phyloP scores from a whole-genome alignment of 2,329 filamentous ascomycete genomes.

The Phaeosphaeriaceae sp. region DNA sequence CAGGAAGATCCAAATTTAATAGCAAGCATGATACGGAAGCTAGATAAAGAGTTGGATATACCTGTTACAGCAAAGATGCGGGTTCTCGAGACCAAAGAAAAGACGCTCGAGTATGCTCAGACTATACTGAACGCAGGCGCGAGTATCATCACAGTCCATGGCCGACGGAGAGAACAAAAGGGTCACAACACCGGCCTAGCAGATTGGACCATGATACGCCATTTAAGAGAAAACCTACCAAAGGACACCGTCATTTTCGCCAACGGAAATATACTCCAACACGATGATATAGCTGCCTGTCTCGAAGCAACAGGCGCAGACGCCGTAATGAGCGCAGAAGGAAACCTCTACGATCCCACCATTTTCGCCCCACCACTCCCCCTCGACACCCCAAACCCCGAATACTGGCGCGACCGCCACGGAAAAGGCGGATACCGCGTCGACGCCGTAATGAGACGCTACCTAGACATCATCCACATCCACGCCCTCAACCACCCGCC shows the following conservation, averaged over 20 bases:
- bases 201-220: slow-evolving; percentile 86
- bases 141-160: slow-evolving; percentile 92
- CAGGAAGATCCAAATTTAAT: slow-evolving; percentile 92
- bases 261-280: slow-evolving; percentile 90
- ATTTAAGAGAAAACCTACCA: slow-evolving; percentile 81
- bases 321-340: slow-evolving; percentile 94
- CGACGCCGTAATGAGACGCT: slow-evolving; percentile 85
- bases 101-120: slow-evolving; percentile 85
- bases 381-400: slow-evolving; percentile 67
- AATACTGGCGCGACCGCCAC: slow-evolving; percentile 84
- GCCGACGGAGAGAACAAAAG: slow-evolving; percentile 87
- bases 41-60: slow-evolving; percentile 78
- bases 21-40: slow-evolving; percentile 78
- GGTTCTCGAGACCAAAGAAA: slow-evolving; percentile 83
- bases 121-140: slow-evolving; percentile 88
- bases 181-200: slow-evolving; percentile 92
- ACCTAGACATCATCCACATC: slow-evolving; percentile 86
- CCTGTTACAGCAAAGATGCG: slow-evolving; percentile 96
- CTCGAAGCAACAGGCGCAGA: slow-evolving; percentile 86
- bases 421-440: slow-evolving; percentile 85
- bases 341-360: slow-evolving; percentile 87
- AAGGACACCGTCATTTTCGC: slow-evolving; percentile 92
- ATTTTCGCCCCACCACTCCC: slow-evolving; percentile 77
- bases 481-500: slow-evolving; percentile 72
- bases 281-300: slow-evolving; percentile 77